Percentiles rank a stretch among this genome's conserved stretches.
Evolutionary conservation across 148 eudicot species (phyloP).

Genomic region (Bassia scoparia): DNA sequence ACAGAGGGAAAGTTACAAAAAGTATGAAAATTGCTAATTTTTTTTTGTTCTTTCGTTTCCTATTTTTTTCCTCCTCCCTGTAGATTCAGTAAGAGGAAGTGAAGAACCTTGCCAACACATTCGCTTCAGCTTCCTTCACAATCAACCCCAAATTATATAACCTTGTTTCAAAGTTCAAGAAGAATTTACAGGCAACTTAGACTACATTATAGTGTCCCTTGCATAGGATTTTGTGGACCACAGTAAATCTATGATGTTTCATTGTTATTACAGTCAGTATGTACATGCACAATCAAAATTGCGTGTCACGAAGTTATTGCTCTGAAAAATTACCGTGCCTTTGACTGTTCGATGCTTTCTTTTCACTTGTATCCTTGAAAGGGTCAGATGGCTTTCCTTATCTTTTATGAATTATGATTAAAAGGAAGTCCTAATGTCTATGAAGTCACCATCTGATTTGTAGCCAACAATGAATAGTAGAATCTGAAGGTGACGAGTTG

Average conservation of each 20-base stretch:
- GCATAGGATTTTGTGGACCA: background rate
- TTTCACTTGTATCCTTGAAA: background rate
- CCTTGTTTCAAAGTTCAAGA: background rate
- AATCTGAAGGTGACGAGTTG: too few species aligned
- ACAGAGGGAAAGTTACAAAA: background rate
- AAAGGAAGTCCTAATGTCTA: background rate
- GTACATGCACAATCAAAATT: background rate
- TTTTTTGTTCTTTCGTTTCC: background rate
- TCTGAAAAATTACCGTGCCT: background rate
- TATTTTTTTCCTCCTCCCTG: background rate
- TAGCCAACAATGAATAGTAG: too few species aligned
- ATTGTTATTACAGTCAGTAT: background rate
- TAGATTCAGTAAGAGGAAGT: background rate
- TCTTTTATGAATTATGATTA: background rate
- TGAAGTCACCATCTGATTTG: background rate
- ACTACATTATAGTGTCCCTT: background rate
- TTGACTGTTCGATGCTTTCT: background rate
- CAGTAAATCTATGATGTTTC: background rate
- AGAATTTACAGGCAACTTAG: background rate
- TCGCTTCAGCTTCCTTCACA: background rate
- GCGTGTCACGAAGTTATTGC: background rate
- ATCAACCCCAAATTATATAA: too few species aligned
- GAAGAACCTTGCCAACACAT: background rate
- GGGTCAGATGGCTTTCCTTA: background rate
- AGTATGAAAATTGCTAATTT: background rate